Evolutionary conservation across 257 asterid species (phyloP).

Genomic region (Cordia subcordata): DNA sequence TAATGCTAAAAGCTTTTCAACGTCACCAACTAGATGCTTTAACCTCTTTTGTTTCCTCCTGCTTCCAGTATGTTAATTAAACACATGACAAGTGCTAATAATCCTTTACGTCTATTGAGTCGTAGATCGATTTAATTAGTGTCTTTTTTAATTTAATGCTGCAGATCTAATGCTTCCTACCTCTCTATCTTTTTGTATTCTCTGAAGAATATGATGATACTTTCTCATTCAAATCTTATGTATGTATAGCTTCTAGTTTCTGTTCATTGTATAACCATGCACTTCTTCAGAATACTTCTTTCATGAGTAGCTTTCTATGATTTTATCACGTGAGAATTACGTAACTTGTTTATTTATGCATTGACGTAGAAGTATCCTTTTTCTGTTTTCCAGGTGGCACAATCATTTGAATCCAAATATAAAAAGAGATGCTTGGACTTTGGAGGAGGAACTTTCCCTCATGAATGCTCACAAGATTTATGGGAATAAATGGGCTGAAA

Average conservation of each 20-base stretch:
- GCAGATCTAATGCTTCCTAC: too few species aligned
- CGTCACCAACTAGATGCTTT: background rate
- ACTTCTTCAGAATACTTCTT: background rate
- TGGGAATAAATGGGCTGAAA: constrained; percentile 99
- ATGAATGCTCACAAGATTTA: constrained; percentile 76
- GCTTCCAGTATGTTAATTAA: too few species aligned
- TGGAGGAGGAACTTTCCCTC: constrained; percentile 89
- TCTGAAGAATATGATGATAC: too few species aligned
- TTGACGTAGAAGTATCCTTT: background rate
- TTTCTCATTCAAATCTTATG: background rate
- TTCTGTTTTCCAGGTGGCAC: constrained; percentile 76
- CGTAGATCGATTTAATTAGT: too few species aligned
- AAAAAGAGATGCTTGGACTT: constrained; percentile 92
- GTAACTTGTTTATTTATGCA: background rate
- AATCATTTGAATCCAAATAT: constrained; percentile 96
- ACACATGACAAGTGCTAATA: too few species aligned
- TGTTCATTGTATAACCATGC: background rate
- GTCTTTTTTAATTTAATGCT: too few species aligned
- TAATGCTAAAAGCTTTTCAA: background rate
- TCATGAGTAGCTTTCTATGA: background rate
- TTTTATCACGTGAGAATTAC: background rate
- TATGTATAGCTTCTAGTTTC: background rate
- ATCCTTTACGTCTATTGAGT: too few species aligned
- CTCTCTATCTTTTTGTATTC: too few species aligned
- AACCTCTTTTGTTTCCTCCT: too few species aligned